Evolutionary conservation across 2,329 filamentous ascomycete species (phyloP), one percentile per base, ranked within the genome.

Genomic region (Paraconiothyrium brasiliense): DNA sequence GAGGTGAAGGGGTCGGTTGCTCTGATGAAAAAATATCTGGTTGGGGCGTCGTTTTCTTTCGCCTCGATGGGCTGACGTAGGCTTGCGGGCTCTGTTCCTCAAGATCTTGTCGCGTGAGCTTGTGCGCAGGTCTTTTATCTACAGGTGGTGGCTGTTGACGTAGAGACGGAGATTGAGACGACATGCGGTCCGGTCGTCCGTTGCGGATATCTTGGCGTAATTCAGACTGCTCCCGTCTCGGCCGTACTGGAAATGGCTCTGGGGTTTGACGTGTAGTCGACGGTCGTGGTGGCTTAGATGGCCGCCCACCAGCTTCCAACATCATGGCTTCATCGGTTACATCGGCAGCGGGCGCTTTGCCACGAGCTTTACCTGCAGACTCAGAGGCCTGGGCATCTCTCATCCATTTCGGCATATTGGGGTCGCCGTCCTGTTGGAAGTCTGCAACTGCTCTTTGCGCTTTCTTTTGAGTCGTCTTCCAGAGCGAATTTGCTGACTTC

Each of bases 361-460:
- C 61, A 49, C 73, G 61, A 20, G 61, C 34, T 32, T 48, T 69
- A 37, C 65, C 62, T 47, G 71, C 32, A 27, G 62, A 62, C 22
- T 67, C 56, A 69, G 68, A 67, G 43, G 66, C 68, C 59, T 87
- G 85, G 3, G 88, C 85, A 60, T 94, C 91, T 70, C 91, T 89
- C 94, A 99, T 97, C 95, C 95, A 99, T 74, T 92, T 95, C 0
- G 95, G 95, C 74, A 97, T 92, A 72, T 78, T 92, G 2, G 91
- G 85, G 72, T 97, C 93, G 30, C 84, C 83, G n/a, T 89, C 90
- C 57, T 84, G 80, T 69, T 88, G 87, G 61, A 98, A 91, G 16
- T 99, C 95, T 9, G 93, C 89, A 37, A 98, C 92, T 4, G 93
- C 94, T 78, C 95, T 93, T 72, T 97, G 93, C 60, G 98, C 87